Conservation (phyloP, 139 green algal species). For the Gonium pectorale region DNA sequence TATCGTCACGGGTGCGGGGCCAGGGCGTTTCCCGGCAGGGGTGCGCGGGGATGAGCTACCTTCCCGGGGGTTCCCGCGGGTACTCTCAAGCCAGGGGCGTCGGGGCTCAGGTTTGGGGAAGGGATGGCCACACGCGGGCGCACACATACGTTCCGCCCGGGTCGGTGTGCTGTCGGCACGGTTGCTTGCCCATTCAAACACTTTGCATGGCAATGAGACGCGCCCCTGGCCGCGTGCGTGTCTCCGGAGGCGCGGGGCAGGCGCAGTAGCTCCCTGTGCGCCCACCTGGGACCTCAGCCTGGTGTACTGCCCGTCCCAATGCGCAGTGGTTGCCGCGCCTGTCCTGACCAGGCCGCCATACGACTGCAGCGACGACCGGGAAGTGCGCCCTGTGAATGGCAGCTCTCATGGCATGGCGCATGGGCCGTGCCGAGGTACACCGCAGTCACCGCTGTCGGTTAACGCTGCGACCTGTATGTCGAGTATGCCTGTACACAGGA, state of each 20-base stretch:
- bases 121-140: too few species aligned
- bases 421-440: slow-evolving; percentile 18
- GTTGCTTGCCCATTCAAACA: too few species aligned
- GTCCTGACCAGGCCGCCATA: not conserved
- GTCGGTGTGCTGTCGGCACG: too few species aligned
- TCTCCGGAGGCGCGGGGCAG: not conserved
- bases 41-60: too few species aligned
- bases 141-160: too few species aligned
- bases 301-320: not conserved
- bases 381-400: slow-evolving; percentile 16
- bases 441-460: too few species aligned
- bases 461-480: not conserved
- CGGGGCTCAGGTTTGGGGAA: too few species aligned
- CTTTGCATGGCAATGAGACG: slow-evolving; percentile 14
- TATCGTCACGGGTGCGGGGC: too few species aligned
- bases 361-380: not conserved
- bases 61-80: too few species aligned
- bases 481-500: not conserved
- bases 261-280: not conserved
- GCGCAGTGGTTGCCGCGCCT: not conserved
- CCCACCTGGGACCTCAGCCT: not conserved
- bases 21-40: too few species aligned
- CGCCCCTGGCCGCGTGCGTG: slow-evolving; percentile 13
- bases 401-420: not conserved
- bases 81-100: too few species aligned